Conservation (phyloP, 2,329 filamentous ascomycete species). For the Scedosporium dehoogii region DNA sequence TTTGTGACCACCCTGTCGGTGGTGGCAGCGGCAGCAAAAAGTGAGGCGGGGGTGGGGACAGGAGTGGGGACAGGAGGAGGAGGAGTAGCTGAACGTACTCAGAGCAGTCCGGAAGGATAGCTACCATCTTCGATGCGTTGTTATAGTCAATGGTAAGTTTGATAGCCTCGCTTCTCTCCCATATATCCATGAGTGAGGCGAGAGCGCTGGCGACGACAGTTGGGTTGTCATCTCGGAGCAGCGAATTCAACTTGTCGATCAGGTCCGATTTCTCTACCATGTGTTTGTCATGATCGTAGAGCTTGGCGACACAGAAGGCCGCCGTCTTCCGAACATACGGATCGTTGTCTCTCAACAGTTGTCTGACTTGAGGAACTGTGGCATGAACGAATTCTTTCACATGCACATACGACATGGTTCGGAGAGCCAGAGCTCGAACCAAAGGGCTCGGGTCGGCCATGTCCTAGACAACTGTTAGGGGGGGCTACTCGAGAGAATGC, state of each 20-base stretch:
- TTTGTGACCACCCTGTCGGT: background rate
- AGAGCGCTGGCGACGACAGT: conserved; percentile 93
- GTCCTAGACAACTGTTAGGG: conserved; percentile 45
- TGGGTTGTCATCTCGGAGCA: conserved; percentile 91
- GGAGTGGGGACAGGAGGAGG: too few relatives aligned
- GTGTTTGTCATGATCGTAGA: conserved; percentile 90
- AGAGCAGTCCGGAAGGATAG: conserved; percentile 91
- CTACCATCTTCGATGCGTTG: conserved; percentile 96
- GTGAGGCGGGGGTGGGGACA: too few relatives aligned
- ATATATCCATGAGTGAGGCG: conserved; percentile 90
- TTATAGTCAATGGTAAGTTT: conserved; percentile 96
- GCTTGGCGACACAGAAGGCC: conserved; percentile 89
- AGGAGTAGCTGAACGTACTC: conserved; percentile 52
- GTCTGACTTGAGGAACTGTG: conserved; percentile 74
- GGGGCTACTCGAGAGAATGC: background rate
- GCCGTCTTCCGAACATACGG: conserved; percentile 97
- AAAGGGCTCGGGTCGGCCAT: conserved; percentile 90
- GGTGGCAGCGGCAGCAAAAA: too few relatives aligned
- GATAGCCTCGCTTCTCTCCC: conserved; percentile 95
- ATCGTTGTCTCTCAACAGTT: conserved; percentile 73
- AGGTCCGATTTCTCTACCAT: conserved; percentile 86
- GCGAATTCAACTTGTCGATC: conserved; percentile 80
- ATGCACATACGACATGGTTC: conserved; percentile 96
- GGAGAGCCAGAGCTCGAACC: conserved; percentile 80
- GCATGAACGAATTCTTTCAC: conserved; percentile 92